phyloP scores from a whole-genome alignment of 2,329 filamentous ascomycete species.

The Aaosphaeria pasadenensis region DNA sequence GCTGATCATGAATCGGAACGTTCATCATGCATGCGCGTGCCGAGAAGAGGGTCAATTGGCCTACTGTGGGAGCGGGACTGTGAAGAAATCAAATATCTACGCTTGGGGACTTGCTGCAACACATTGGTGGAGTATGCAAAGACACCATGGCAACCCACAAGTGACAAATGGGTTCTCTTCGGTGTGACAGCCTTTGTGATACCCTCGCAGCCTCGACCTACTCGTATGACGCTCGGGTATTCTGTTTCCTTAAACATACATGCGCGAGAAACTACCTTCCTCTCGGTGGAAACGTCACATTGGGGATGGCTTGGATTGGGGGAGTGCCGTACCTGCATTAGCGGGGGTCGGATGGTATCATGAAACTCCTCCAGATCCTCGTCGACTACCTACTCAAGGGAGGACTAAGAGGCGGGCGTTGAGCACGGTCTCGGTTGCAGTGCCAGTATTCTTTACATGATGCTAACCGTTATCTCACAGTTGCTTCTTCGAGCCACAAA shows the following conservation, averaged over 20 bases:
- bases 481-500: conserved; percentile 8
- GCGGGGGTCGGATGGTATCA: conserved; percentile 20
- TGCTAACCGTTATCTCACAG: conserved; percentile 1
- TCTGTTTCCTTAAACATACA: conserved; percentile 29
- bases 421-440: conserved; percentile 15
- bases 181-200: conserved; percentile 17
- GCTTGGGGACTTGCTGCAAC: conserved; percentile 10
- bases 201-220: conserved; percentile 25
- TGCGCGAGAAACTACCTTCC: conserved; percentile 4
- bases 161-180: too few relatives aligned
- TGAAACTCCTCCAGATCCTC: conserved; percentile 30
- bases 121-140: background rate
- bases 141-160: too few relatives aligned
- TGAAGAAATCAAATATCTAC: conserved; percentile 3
- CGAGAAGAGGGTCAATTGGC: too few relatives aligned
- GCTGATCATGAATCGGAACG: conserved; percentile 9
- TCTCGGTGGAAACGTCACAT: conserved; percentile 32
- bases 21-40: too few relatives aligned
- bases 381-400: conserved; percentile 15
- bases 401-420: conserved; percentile 16
- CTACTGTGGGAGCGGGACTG: background rate
- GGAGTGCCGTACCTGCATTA: conserved; percentile 35
- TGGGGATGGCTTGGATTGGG: conserved; percentile 17
- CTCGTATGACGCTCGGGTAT: conserved; percentile 11
- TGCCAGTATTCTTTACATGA: background rate